Percentiles rank a stretch among this genome's conserved stretches.
phyloP scores from a whole-genome alignment of 179 eudicot species.

The Corrigiola litoralis region DNA sequence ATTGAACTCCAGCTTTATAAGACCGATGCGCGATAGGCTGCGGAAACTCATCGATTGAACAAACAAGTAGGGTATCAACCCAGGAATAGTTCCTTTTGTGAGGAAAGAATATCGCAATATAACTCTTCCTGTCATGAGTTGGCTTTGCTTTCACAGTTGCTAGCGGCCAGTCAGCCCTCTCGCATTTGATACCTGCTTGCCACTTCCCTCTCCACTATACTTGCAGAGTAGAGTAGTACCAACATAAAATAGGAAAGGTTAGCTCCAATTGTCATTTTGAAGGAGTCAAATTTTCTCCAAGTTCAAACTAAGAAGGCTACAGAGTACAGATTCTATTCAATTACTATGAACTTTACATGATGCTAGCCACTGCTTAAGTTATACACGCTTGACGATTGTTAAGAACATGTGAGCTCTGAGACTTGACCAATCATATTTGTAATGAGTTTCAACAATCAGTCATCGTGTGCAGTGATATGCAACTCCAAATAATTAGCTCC shows the following conservation, averaged over 20 bases:
- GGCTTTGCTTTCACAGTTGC: conserved; percentile 87
- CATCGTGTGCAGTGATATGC: too few relatives aligned
- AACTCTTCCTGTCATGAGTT: conserved; percentile 80
- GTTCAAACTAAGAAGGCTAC: neutral
- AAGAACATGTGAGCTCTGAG: too few relatives aligned
- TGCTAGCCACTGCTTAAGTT: too few relatives aligned
- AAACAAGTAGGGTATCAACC: conserved; percentile 85
- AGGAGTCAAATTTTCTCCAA: conserved; percentile 8
- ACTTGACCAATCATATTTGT: too few relatives aligned
- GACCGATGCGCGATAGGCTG: conserved; percentile 81
- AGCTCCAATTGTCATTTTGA: conserved; percentile 12
- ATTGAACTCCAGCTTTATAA: conserved; percentile 65
- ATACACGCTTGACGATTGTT: too few relatives aligned
- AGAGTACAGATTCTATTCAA: too few relatives aligned
- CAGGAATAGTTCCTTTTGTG: conserved; percentile 74
- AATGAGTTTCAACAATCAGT: too few relatives aligned
- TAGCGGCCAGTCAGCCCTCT: conserved; percentile 92
- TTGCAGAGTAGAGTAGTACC: conserved; percentile 28
- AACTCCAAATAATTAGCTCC: too few relatives aligned
- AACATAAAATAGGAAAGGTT: conserved; percentile 14
- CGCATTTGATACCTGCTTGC: conserved; percentile 96
- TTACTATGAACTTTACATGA: too few relatives aligned
- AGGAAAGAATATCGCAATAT: conserved; percentile 86
- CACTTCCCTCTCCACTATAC: conserved; percentile 95
- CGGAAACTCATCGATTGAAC: conserved; percentile 74